Percentiles rank a stretch among this genome's conserved stretches.
Evolutionary conservation across 352 stramenopile species (phyloP).

Genomic region (Pythium phragmiticola): DNA sequence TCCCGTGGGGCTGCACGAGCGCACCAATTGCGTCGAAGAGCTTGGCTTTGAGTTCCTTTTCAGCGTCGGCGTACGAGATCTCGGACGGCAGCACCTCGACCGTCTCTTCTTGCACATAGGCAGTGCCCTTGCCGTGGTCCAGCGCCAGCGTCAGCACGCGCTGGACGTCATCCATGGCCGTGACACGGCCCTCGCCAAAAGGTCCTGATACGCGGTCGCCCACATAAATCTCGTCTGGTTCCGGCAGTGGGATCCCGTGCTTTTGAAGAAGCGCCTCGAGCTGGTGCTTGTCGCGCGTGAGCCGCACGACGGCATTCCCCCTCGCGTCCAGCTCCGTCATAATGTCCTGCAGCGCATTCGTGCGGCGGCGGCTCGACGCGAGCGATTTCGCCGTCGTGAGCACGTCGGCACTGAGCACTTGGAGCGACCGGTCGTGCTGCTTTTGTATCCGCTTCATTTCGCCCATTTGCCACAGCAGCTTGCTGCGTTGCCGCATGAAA

Average conservation of each 20-base stretch:
- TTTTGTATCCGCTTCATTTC: slow-evolving; percentile 75
- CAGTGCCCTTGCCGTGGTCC: slow-evolving; percentile 33
- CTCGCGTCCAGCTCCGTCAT: slow-evolving; percentile 75
- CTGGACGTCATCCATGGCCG: slow-evolving; percentile 37
- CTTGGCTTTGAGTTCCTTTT: slow-evolving; percentile 54
- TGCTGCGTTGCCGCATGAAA: slow-evolving; percentile 67
- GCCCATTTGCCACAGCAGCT: slow-evolving; percentile 58
- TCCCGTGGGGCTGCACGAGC: slow-evolving; percentile 52
- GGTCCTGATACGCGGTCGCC: slow-evolving; percentile 53
- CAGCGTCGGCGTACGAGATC: slow-evolving; percentile 47
- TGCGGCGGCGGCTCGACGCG: slow-evolving; percentile 67
- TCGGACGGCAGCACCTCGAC: slow-evolving; percentile 55
- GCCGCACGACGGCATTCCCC: slow-evolving; percentile 46
- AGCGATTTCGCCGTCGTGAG: slow-evolving; percentile 51
- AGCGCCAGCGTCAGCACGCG: slow-evolving; percentile 50
- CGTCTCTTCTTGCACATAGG: slow-evolving; percentile 58
- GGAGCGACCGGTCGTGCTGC: slow-evolving; percentile 62
- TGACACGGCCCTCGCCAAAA: slow-evolving; percentile 47
- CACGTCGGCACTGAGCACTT: slow-evolving; percentile 41
- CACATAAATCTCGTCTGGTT: slow-evolving; percentile 63
- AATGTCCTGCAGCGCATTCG: slow-evolving; percentile 73
- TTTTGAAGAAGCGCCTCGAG: slow-evolving; percentile 49
- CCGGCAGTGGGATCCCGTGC: slow-evolving; percentile 41
- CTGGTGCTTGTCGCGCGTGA: slow-evolving; percentile 66
- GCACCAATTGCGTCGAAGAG: slow-evolving; percentile 75